Conservation (phyloP, 129 eudicot genomes). For the Logfia minima region DNA sequence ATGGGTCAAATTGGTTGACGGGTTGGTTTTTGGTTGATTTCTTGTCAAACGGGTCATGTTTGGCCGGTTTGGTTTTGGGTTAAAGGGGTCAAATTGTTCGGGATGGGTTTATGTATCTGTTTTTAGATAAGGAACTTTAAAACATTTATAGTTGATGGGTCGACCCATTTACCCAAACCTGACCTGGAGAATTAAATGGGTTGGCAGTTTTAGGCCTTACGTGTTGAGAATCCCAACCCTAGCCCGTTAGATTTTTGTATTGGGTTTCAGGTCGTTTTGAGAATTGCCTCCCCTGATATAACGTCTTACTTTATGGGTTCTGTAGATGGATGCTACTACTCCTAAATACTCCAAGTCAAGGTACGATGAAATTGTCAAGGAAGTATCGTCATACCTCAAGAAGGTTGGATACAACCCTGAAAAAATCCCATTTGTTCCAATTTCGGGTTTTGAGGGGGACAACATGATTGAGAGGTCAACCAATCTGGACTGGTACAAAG, state of each 20-base stretch:
- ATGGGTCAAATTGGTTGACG: too few species aligned
- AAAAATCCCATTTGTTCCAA: constrained; percentile 36
- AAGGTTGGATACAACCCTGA: constrained; percentile 46
- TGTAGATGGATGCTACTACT: constrained; percentile 42
- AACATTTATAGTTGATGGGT: too few species aligned
- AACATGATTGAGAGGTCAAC: constrained; percentile 42
- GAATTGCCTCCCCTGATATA: background rate
- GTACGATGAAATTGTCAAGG: constrained; percentile 43
- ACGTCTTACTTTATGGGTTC: background rate
- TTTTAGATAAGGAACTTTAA: background rate
- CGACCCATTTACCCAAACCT: background rate
- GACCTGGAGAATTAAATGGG: background rate
- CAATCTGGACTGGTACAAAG: constrained; percentile 49
- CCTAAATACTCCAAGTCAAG: constrained; percentile 45
- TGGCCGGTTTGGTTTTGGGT: background rate
- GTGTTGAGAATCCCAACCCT: background rate
- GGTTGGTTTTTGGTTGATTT: too few species aligned
- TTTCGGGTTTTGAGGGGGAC: constrained; percentile 38
- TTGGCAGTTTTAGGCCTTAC: background rate
- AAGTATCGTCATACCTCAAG: constrained; percentile 41
- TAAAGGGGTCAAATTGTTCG: background rate
- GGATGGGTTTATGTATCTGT: background rate
- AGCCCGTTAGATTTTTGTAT: background rate
- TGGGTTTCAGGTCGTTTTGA: too few species aligned
- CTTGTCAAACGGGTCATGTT: background rate